Evolutionary conservation across 106 monocot species (phyloP), one percentile per base, ranked within the genome.

Genomic region (Acanthochlamys bracteata): DNA sequence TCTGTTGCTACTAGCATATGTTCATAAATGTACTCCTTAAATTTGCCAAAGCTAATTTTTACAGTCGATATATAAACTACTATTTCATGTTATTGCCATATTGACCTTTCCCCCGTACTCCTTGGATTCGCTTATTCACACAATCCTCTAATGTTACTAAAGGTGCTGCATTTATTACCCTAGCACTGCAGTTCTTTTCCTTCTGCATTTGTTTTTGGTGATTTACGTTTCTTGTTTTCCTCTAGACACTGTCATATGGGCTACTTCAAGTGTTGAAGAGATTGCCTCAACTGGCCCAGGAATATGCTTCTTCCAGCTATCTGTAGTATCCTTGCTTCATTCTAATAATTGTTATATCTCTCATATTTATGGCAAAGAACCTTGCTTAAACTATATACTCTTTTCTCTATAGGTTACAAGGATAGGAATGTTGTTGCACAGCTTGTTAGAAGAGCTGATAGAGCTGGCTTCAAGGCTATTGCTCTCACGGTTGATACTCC

Each of bases 261-360:
- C 89, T 70, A 84, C 86, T 69, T 89, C 77, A 7, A 93, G 89
- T 60, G 75, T 89, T 33, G 93, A 93, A 75, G 93, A 93, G 65
- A 86, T 93, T 45, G 80, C 86, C 52, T 93, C 93, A 41, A 93
- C 86, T 20, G 93, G 89, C 41, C 76, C 85, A 24, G 89, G 93
- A 45, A 81, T 86, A 66, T 83, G 93, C 21, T 93, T 93, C 79
- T 93, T 93, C 83, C 93, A 93, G 74, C 89, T 93, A 25, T 93
- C 86, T 67, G 93, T 93, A 79, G 60, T 43, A 57, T 10, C 41
- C 51, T 41, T 57, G 20, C 54, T 12, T 20, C 2, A 20, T 55
- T 55, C 2, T 49, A 10, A 14, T 10, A 49, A 49, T 65, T 0
- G 12, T 16, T 24, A n/a, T 19, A 19, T 68, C 19, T 61, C 4